Evolutionary conservation across 1,139 yeast species (phyloP).

Genomic region (Scheffersomyces stambukii): DNA sequence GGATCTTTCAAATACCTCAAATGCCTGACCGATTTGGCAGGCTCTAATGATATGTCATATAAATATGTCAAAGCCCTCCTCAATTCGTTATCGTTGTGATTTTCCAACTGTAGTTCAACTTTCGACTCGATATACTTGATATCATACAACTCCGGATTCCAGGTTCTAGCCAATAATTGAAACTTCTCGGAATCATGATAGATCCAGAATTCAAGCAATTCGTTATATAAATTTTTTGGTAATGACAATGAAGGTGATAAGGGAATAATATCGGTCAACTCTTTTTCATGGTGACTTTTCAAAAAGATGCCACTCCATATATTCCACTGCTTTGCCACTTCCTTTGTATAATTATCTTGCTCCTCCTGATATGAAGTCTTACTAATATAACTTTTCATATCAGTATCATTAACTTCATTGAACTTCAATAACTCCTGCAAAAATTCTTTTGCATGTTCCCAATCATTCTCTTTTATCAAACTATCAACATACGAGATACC

Average conservation of each 20-base stretch:
- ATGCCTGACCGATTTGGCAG: conserved; percentile 60
- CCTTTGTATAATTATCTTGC: conserved; percentile 22
- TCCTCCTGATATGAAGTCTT: conserved; percentile 22
- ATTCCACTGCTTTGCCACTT: conserved; percentile 58
- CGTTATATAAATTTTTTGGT: conserved; percentile 43
- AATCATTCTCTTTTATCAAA: conserved; percentile 46
- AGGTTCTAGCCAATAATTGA: conserved; percentile 38
- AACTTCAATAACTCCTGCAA: conserved; percentile 37
- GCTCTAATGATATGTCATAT: conserved; percentile 56
- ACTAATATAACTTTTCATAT: conserved; percentile 22
- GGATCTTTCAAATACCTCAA: conserved; percentile 53
- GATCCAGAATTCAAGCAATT: conserved; percentile 50
- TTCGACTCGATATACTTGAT: conserved; percentile 37
- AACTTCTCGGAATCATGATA: conserved; percentile 29
- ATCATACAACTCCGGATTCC: conserved; percentile 62
- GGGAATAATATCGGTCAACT: conserved; percentile 56
- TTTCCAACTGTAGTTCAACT: conserved; percentile 39
- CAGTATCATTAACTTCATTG: conserved; percentile 21
- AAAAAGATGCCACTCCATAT: conserved; percentile 57
- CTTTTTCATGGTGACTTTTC: conserved; percentile 41
- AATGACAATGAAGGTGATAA: conserved; percentile 12
- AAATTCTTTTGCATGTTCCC: conserved; percentile 56
- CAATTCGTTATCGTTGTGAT: conserved; percentile 19
- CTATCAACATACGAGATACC: conserved; percentile 63
- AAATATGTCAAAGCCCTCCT: conserved; percentile 53